A percentile compares a stretch with the other conserved stretches of the same genome.
phyloP scores from a whole-genome alignment of 495 filamentous ascomycete species.

The Lentithecium fluviatile region DNA sequence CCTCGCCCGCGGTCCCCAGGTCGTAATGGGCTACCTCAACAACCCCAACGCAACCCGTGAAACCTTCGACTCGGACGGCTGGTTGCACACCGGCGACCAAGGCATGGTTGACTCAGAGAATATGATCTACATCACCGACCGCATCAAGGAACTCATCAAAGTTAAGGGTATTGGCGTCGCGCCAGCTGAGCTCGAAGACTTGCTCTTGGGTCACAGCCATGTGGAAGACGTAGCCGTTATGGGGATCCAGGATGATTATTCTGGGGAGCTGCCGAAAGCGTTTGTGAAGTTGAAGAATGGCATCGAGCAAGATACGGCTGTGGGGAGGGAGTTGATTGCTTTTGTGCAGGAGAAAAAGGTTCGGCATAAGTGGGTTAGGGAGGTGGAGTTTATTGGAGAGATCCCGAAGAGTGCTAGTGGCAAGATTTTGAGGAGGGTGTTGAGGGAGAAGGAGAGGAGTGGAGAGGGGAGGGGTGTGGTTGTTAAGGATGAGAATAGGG shows the following conservation, averaged over 20 bases:
- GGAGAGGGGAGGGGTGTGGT: conserved; percentile 37
- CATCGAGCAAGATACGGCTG: conserved; percentile 35
- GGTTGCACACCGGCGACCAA: conserved; percentile 67
- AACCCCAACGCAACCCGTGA: conserved; percentile 57
- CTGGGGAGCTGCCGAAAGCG: conserved; percentile 65
- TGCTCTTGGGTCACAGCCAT: conserved; percentile 56
- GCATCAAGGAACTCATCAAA: conserved; percentile 78
- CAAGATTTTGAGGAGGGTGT: conserved; percentile 63
- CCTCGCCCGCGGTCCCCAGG: conserved; percentile 53
- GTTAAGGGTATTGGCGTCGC: conserved; percentile 71
- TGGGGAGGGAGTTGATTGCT: conserved; percentile 48
- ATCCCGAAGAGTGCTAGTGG: conserved; percentile 69
- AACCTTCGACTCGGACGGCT: conserved; percentile 61
- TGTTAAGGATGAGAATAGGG: conserved; percentile 43
- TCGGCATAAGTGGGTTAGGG: conserved; percentile 66
- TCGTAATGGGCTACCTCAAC: conserved; percentile 60
- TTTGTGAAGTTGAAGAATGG: conserved; percentile 56
- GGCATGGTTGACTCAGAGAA: conserved; percentile 56
- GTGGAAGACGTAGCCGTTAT: conserved; percentile 63
- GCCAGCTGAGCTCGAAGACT: conserved; percentile 67
- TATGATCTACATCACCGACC: conserved; percentile 68
- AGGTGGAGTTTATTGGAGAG: conserved; percentile 60
- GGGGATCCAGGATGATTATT: conserved; percentile 57
- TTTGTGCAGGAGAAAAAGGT: conserved; percentile 63
- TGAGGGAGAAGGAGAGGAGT: conserved; percentile 48